These are phyloP conservation scores for Rosa hybrid DNA, from an alignment of 331 rosid genomes.

Conservation along the genomic window DNA sequence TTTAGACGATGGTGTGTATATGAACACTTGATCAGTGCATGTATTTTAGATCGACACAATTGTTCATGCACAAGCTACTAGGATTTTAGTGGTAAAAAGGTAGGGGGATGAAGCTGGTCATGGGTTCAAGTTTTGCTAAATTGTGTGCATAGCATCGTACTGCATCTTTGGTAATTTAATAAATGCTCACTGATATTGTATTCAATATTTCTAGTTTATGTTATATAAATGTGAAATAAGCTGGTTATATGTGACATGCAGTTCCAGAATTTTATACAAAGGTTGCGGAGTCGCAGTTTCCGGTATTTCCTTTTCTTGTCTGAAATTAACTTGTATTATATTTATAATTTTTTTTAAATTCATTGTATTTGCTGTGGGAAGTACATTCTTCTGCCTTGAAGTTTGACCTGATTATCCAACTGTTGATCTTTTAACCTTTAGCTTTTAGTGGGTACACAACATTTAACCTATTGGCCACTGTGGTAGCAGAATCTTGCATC, in stretches of 20 bases:
- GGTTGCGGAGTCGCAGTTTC: conserved; percentile 82
- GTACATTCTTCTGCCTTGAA: neutral
- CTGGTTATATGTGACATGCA: conserved; percentile 51
- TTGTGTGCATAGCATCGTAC: conserved; percentile 11
- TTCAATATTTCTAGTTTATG: neutral
- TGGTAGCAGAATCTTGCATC: neutral
- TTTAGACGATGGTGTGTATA: neutral
- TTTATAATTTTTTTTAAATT: neutral
- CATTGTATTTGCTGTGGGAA: neutral
- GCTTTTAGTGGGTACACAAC: neutral
- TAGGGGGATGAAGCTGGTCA: neutral
- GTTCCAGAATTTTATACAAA: conserved; percentile 65
- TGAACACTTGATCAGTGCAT: neutral
- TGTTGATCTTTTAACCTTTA: neutral
- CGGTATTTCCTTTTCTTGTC: conserved; percentile 47
- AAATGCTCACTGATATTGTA: neutral
- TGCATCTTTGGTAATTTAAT: conserved; percentile 15
- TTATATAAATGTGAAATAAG: conserved; percentile 32
- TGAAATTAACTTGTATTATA: neutral
- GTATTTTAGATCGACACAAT: neutral
- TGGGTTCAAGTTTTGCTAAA: conserved; percentile 8
- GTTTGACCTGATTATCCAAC: neutral
- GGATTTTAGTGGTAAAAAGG: neutral
- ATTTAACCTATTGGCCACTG: neutral
- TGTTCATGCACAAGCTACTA: conserved; percentile 1